These are phyloP conservation scores for Apiospora kogelbergensis DNA, from an alignment of 2,329 filamentous ascomycete genomes.

Conservation along the genomic window DNA sequence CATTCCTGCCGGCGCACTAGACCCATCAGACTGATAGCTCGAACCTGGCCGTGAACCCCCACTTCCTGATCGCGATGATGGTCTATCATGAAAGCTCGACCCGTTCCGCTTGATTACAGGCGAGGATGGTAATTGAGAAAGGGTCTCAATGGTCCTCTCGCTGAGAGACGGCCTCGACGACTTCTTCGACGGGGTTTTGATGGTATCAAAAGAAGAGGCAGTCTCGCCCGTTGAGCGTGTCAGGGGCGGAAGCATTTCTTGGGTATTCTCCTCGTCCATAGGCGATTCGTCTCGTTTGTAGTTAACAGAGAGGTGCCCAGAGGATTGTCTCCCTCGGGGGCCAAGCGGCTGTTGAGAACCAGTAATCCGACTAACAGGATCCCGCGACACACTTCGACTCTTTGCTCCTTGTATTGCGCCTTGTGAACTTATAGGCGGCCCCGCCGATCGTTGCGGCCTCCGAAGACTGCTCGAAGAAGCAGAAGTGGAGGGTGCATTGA, in stretches of 20 bases:
- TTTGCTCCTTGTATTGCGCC: conserved; percentile 19
- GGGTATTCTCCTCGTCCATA: conserved; percentile 17
- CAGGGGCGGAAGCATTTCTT: conserved; percentile 23
- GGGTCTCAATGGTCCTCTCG: conserved; percentile 83
- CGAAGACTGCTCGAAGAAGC: conserved; percentile 12
- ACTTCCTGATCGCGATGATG: conserved; percentile 48
- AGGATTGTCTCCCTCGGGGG: conserved; percentile 24
- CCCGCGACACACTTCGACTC: conserved; percentile 23
- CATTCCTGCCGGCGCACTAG: conserved; percentile 49
- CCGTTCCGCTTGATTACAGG: conserved; percentile 66
- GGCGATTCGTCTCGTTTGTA: conserved; percentile 14
- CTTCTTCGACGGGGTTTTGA: conserved; percentile 20
- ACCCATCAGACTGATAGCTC: conserved; percentile 63
- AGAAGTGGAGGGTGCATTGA: conserved; percentile 19
- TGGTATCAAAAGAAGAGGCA: conserved; percentile 24
- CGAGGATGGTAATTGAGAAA: conserved; percentile 76
- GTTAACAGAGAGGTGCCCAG: conserved; percentile 22
- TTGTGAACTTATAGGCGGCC: conserved; percentile 23
- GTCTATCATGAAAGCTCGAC: conserved; percentile 72
- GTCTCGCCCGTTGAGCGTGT: conserved; percentile 20
- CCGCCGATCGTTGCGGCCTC: conserved; percentile 22
- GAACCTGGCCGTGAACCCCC: conserved; percentile 52
- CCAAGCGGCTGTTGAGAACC: conserved; percentile 22
- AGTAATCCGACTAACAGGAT: conserved; percentile 13
- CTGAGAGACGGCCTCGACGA: conserved; percentile 61